Evolutionary conservation across 1,139 yeast species (phyloP).

Genomic region (Blastobotrys illinoisensis): DNA sequence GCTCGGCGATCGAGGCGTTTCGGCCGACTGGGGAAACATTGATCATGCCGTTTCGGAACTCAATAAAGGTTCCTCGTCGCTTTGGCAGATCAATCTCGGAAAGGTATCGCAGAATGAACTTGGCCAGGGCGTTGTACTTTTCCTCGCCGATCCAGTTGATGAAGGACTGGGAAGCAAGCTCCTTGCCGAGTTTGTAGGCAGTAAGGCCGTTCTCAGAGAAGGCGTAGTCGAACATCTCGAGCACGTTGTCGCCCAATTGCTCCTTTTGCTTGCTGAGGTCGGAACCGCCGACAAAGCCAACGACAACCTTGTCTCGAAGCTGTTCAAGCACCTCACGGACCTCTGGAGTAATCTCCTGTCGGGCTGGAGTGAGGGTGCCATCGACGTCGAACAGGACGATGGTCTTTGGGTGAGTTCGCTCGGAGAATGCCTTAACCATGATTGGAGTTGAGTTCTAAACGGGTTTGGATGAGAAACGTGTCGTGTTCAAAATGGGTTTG

Average conservation of each 20-base stretch:
- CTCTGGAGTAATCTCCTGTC: slow-evolving; percentile 75
- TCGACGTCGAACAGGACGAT: slow-evolving; percentile 91
- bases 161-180: slow-evolving; percentile 88
- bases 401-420: slow-evolving; percentile 36
- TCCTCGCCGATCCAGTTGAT: slow-evolving; percentile 95
- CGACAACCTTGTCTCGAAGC: slow-evolving; percentile 83
- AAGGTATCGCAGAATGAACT: slow-evolving; percentile 79
- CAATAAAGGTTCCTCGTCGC: slow-evolving; percentile 89
- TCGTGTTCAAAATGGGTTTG: neutral
- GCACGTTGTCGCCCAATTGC: slow-evolving; percentile 74
- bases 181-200: slow-evolving; percentile 86
- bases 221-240: slow-evolving; percentile 85
- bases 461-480: neutral
- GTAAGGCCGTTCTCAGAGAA: slow-evolving; percentile 97
- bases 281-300: slow-evolving; percentile 98
- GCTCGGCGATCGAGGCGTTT: slow-evolving; percentile 90
- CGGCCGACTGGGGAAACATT: slow-evolving; percentile 97
- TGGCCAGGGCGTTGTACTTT: slow-evolving; percentile 81
- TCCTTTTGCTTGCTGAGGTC: slow-evolving; percentile 92
- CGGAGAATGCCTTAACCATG: slow-evolving; percentile 26
- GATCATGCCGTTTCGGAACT: slow-evolving; percentile 99
- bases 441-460: neutral
- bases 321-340: slow-evolving; percentile 64
- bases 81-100: slow-evolving; percentile 80
- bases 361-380: slow-evolving; percentile 97